Percentiles rank a stretch among this genome's conserved stretches.
Evolutionary conservation across 164 flowering plant species (phyloP).

Genomic region (Cinnamomum micranthum): DNA sequence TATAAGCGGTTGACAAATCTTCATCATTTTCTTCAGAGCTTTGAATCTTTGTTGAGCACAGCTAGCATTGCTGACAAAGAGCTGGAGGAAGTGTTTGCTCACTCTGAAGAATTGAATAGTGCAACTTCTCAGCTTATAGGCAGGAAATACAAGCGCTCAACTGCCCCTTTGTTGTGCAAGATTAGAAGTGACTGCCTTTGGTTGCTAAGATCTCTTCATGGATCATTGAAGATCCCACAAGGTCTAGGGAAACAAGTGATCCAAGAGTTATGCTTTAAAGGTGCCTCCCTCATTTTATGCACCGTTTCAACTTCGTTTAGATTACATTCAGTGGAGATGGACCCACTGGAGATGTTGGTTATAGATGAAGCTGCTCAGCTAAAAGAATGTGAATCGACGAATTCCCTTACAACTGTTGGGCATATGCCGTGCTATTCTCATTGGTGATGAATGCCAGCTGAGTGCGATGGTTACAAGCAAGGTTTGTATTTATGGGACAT

Average conservation of each 20-base stretch:
- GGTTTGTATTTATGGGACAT: constrained; percentile 7
- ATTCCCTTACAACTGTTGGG: constrained; percentile 42
- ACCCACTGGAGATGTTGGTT: constrained; percentile 25
- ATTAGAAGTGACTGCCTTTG: constrained; percentile 19
- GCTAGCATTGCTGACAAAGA: constrained; percentile 26
- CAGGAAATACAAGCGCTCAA: background rate
- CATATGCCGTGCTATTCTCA: constrained; percentile 38
- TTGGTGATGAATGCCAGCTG: constrained; percentile 50
- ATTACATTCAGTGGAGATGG: constrained; percentile 9
- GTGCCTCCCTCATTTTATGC: constrained; percentile 36
- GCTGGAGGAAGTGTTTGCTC: constrained; percentile 35
- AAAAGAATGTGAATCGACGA: constrained; percentile 47
- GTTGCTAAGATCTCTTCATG: constrained; percentile 13
- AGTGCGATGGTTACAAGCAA: constrained; percentile 47
- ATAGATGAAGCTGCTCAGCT: constrained; percentile 59
- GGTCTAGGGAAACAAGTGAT: background rate
- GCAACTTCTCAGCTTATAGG: background rate
- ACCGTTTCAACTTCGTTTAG: constrained; percentile 36
- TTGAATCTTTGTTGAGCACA: constrained; percentile 27
- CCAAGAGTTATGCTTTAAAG: constrained; percentile 12
- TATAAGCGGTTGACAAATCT: constrained; percentile 21
- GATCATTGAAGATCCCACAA: background rate
- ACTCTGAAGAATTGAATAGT: constrained; percentile 1
- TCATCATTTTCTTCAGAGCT: constrained; percentile 24
- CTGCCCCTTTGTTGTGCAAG: background rate